Conservation (phyloP, 2,329 filamentous ascomycete genomes). For the Didymella segeticola region DNA sequence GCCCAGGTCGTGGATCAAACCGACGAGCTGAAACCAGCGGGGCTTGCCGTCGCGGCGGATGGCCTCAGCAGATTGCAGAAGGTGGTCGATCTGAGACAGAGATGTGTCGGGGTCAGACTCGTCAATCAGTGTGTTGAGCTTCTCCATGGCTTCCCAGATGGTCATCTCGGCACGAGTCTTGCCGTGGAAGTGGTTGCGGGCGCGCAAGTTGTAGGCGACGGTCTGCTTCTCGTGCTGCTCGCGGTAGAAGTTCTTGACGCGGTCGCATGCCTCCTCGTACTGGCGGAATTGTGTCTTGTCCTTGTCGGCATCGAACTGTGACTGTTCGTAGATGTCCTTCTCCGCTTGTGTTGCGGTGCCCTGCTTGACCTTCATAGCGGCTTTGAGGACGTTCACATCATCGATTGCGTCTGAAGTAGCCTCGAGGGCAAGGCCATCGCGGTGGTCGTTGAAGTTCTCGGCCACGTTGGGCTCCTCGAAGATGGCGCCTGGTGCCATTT, state of each 20-base stretch:
- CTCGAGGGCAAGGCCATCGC: slow-evolving; percentile 65
- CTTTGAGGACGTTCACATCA: slow-evolving; percentile 66
- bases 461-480: slow-evolving; percentile 52
- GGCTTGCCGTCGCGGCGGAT: slow-evolving; percentile 86
- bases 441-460: slow-evolving; percentile 56
- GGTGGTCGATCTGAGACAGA: slow-evolving; percentile 86
- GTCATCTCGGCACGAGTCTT: slow-evolving; percentile 77
- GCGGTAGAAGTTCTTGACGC: slow-evolving; percentile 85
- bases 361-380: slow-evolving; percentile 58
- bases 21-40: slow-evolving; percentile 80
- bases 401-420: slow-evolving; percentile 66
- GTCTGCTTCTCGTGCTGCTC: slow-evolving; percentile 76
- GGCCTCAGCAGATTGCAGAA: slow-evolving; percentile 87
- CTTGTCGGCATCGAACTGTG: slow-evolving; percentile 75
- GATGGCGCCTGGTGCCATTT: slow-evolving; percentile 56
- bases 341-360: slow-evolving; percentile 54
- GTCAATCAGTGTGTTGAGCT: slow-evolving; percentile 88
- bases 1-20: slow-evolving; percentile 79
- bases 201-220: slow-evolving; percentile 82
- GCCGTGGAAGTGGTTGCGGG: slow-evolving; percentile 73
- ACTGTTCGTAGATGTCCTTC: slow-evolving; percentile 61
- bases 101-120: slow-evolving; percentile 89
- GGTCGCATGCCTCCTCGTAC: slow-evolving; percentile 82
- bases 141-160: slow-evolving; percentile 91
- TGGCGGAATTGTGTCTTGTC: slow-evolving; percentile 83